These are phyloP conservation scores for Lagerstroemia speciosa DNA, from an alignment of 345 rosid species.

Conservation along the genomic window DNA sequence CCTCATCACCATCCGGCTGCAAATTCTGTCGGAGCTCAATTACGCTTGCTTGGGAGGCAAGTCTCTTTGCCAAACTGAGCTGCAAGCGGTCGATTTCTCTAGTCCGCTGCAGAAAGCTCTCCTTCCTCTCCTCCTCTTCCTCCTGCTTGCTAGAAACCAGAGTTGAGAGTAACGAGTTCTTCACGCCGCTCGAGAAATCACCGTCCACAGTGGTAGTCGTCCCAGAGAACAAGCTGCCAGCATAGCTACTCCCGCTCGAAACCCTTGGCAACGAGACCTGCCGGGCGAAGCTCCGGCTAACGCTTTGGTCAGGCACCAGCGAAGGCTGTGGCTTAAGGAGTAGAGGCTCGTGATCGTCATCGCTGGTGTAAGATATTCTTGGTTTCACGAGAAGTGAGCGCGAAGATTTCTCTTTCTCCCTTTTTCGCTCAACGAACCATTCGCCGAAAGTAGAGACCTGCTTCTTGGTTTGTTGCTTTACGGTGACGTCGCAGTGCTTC, in stretches of 20 bases:
- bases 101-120: conserved; percentile 31
- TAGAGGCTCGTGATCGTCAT: conserved; percentile 48
- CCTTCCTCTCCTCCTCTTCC: conserved; percentile 26
- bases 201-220: conserved; percentile 67
- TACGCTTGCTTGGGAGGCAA: conserved; percentile 54
- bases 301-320: conserved; percentile 32
- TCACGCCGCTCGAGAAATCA: conserved; percentile 39
- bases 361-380: conserved; percentile 22
- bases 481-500: conserved; percentile 33
- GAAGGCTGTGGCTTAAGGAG: conserved; percentile 30
- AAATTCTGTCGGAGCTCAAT: conserved; percentile 27
- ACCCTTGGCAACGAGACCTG: conserved; percentile 62
- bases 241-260: conserved; percentile 78
- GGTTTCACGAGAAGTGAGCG: conserved; percentile 26
- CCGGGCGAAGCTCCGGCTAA: conserved; percentile 36
- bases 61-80: conserved; percentile 65
- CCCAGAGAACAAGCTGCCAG: conserved; percentile 77
- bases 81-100: conserved; percentile 63
- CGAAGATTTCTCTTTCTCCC: conserved; percentile 17
- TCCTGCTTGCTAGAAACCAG: conserved; percentile 24
- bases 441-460: conserved; percentile 52
- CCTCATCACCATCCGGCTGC: conserved; percentile 21
- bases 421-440: conserved; percentile 54
- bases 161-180: conserved; percentile 29
- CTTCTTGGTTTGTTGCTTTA: conserved; percentile 39